Evolutionary conservation across 495 filamentous ascomycete species (phyloP).

Genomic region (Lasiosphaeria hispida): DNA sequence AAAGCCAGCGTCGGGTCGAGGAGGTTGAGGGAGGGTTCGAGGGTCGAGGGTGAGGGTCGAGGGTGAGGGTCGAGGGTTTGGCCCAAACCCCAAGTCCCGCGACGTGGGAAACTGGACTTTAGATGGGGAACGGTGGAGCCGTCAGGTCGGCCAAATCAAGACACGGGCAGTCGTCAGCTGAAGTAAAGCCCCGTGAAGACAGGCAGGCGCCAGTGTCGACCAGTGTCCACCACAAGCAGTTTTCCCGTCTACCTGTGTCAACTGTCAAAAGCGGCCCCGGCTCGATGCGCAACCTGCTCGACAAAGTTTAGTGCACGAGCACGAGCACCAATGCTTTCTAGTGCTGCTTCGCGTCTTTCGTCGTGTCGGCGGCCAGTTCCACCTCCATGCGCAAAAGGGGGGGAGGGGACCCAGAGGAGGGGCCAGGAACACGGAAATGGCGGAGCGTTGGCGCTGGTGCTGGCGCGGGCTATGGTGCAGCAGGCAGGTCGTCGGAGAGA

Average conservation of each 20-base stretch:
- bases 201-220: neutral
- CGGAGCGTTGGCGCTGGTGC: neutral
- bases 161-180: neutral
- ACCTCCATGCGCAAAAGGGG: slow-evolving; percentile 8
- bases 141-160: neutral
- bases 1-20: too few relatives aligned
- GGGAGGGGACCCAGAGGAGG: too few relatives aligned
- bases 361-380: neutral
- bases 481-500: slow-evolving; percentile 1
- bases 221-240: neutral
- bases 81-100: neutral
- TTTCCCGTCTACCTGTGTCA: too few relatives aligned
- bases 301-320: slow-evolving; percentile 5
- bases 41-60: neutral
- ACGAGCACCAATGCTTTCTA: neutral
- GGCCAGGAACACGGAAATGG: too few relatives aligned
- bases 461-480: neutral
- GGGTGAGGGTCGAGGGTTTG: slow-evolving; percentile 1
- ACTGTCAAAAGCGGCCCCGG: neutral
- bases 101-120: neutral
- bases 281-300: slow-evolving; percentile 7
- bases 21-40: too few relatives aligned
- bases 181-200: neutral
- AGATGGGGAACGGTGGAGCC: neutral
- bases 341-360: neutral